Percentiles rank a stretch among this genome's conserved stretches.
These are phyloP conservation scores for Tetrahymena malaccensis DNA, from an alignment of 73 alveolate species.

Conservation along the genomic window DNA sequence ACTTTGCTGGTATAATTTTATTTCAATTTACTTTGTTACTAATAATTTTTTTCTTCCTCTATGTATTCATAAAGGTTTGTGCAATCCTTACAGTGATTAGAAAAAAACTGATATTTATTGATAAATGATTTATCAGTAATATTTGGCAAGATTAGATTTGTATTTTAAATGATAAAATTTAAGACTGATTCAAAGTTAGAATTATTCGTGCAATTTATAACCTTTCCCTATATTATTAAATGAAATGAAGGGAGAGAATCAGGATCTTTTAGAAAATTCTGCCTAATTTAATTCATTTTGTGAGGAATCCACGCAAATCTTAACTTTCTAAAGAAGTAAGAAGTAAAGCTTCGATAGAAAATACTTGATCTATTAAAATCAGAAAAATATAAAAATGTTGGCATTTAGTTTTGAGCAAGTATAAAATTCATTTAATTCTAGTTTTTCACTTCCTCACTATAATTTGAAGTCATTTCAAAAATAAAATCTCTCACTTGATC, in stretches of 20 bases:
- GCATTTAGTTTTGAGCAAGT: neutral
- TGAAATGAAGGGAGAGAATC: neutral
- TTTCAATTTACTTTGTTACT: neutral
- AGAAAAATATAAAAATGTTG: neutral
- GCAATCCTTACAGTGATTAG: neutral
- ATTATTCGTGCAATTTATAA: neutral
- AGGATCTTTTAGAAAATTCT: neutral
- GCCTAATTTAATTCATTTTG: neutral
- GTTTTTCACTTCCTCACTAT: neutral
- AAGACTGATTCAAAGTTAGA: neutral
- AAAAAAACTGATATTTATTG: neutral
- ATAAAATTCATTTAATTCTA: neutral
- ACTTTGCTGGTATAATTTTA: neutral
- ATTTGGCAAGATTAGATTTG: neutral
- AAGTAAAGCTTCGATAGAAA: neutral
- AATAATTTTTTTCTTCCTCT: neutral
- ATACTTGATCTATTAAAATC: neutral
- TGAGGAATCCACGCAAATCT: neutral
- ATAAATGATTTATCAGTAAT: neutral
- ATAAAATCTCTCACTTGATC: neutral
- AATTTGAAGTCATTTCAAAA: neutral
- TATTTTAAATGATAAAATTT: neutral
- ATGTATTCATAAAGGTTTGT: neutral
- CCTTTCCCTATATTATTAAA: neutral
- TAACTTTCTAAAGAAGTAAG: neutral